phyloP scores from a whole-genome alignment of 169 alveolate genomes.

The Eimeria falciformis region DNA sequence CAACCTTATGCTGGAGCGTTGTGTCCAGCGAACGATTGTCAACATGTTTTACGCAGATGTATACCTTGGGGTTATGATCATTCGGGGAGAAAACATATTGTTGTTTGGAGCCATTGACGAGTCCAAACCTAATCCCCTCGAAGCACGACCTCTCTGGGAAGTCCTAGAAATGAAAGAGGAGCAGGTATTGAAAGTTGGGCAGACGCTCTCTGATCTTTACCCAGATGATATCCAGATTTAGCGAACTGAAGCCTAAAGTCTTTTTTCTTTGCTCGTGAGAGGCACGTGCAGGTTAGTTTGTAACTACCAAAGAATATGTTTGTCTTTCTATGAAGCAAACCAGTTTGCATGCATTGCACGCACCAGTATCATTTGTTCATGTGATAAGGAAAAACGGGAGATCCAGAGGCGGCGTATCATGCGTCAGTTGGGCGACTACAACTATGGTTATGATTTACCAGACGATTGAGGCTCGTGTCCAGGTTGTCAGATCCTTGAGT shows the following conservation, averaged over 20 bases:
- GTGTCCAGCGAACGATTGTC: slow-evolving; percentile 70
- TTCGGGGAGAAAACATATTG: slow-evolving; percentile 80
- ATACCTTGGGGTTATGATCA: slow-evolving; percentile 77
- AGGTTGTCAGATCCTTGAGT: no score
- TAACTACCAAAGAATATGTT: no score
- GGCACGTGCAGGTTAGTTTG: no score
- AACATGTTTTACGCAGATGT: slow-evolving; percentile 69
- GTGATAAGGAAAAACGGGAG: slow-evolving; percentile 34
- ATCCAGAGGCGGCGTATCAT: slow-evolving; percentile 42
- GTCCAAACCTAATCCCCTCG: slow-evolving; percentile 67
- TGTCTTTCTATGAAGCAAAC: no score
- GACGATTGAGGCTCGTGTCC: slow-evolving; percentile 23
- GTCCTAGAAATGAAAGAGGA: slow-evolving; percentile 74
- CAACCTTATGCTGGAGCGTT: slow-evolving; percentile 78
- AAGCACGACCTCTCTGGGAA: slow-evolving; percentile 73
- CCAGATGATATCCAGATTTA: no score
- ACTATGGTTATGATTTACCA: slow-evolving; percentile 66
- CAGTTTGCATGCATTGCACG: no score
- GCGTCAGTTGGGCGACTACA: slow-evolving; percentile 63
- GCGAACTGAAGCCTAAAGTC: no score
- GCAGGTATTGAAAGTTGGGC: slow-evolving; percentile 56
- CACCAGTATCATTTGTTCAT: no score
- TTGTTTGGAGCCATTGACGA: slow-evolving; percentile 80
- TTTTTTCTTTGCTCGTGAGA: no score
- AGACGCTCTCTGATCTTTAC: no score